Conservation (phyloP, 805 yeast species). For the Metschnikowia picachoensis region DNA sequence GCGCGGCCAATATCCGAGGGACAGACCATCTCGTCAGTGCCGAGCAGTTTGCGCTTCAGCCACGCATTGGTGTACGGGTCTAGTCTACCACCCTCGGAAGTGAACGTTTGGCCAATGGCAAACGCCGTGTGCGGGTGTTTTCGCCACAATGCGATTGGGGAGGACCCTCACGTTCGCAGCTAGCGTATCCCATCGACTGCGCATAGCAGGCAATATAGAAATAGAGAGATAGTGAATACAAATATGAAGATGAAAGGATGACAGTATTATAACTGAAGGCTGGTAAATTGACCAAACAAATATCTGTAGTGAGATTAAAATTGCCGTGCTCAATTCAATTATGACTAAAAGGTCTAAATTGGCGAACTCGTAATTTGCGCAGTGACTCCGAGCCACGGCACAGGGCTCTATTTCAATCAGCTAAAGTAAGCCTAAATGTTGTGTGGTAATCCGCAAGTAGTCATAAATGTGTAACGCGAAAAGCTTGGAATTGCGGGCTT, state of each 20-base stretch:
- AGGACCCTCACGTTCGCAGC: neutral
- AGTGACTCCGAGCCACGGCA: neutral
- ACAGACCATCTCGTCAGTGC: neutral
- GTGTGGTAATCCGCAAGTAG: neutral
- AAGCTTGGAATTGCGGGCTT: neutral
- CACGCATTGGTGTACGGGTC: neutral
- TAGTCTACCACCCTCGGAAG: neutral
- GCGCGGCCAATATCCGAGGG: neutral
- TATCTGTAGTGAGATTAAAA: too few relatives aligned
- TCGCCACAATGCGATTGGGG: too few relatives aligned
- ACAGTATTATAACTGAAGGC: too few relatives aligned
- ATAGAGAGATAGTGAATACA: too few relatives aligned
- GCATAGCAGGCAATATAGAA: too few relatives aligned
- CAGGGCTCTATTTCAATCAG: neutral
- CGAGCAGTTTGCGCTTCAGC: neutral
- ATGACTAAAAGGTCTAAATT: neutral
- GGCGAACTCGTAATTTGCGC: neutral
- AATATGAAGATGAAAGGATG: too few relatives aligned
- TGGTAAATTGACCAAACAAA: too few relatives aligned
- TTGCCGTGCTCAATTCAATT: too few relatives aligned
- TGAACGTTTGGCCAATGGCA: neutral
- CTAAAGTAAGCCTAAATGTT: neutral
- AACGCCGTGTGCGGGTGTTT: too few relatives aligned
- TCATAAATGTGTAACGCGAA: neutral
- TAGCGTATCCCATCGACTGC: too few relatives aligned